A percentile compares a stretch with the other conserved stretches of the same genome.
Conservation (phyloP, 2,329 filamentous ascomycete genomes). For the Neopestalotiopsis sp. region DNA sequence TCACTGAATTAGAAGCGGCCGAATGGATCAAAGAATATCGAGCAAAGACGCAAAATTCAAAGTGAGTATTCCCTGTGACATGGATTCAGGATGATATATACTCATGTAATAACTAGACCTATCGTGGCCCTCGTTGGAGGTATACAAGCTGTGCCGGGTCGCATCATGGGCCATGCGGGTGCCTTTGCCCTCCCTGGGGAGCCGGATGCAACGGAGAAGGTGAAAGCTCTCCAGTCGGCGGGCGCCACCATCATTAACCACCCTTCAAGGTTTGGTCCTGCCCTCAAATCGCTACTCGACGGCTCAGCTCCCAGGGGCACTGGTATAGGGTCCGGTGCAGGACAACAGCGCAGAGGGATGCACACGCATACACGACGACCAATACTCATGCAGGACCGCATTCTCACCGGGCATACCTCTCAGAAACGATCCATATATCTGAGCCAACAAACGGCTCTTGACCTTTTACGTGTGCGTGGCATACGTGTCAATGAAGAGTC, state of each 20-base stretch:
- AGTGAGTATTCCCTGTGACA: conserved; percentile 49
- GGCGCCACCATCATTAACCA: conserved; percentile 76
- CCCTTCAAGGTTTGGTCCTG: conserved; percentile 74
- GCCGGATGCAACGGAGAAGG: conserved; percentile 67
- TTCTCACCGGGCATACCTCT: conserved; percentile 9
- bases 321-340: conserved; percentile 18
- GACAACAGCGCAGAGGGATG: conserved; percentile 49
- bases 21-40: conserved; percentile 74
- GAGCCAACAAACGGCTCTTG: conserved; percentile 55
- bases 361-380: conserved; percentile 50
- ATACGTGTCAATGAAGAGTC: conserved; percentile 47
- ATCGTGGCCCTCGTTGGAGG: conserved; percentile 76
- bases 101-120: conserved; percentile 50
- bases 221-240: conserved; percentile 66
- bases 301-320: conserved; percentile 28
- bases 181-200: conserved; percentile 74
- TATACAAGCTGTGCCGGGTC: conserved; percentile 63
- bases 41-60: conserved; percentile 60
- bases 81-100: not conserved
- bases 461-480: conserved; percentile 58
- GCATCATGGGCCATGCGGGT: conserved; percentile 81
- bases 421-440: conserved; percentile 61
- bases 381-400: conserved; percentile 19
- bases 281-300: conserved; percentile 66
- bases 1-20: conserved; percentile 72